Evolutionary conservation across 169 alveolate species (phyloP), one percentile per base, ranked within the genome.

Genomic region (Plasmodium vivax): DNA sequence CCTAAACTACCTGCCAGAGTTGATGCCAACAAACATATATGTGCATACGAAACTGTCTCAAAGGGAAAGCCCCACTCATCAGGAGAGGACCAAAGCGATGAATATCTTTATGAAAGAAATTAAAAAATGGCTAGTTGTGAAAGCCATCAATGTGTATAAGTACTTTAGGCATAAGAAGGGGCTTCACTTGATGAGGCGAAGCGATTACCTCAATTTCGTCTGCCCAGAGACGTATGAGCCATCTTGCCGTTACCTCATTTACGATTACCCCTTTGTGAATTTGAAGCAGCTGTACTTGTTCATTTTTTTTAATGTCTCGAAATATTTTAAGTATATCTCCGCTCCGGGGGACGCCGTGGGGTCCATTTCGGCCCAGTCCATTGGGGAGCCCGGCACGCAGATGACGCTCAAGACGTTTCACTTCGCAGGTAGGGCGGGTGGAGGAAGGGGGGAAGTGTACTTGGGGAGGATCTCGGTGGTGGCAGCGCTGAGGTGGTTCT

Each of bases 281-380:
- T 88, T 97, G 54, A 79, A 97, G 47, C 98, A 98, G 95, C 77
- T 99, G 38, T 92, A 97, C 68, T 95, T 95, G 74, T 98, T 98
- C 92, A 94, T 97, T 58, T 95, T 96, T 80, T 95, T 95, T 62
- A 96, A 99, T 74, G 98, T 99, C 98, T 95, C 95, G 51, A 98
- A 98, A 94, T 99, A 98, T 96, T 96, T 95, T 85, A 96, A 96
- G 95, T 98, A 99, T 38, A 92, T 98, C 43, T 97, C 98, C 73
- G 97, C 97, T 75, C 99, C 99, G 0, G 99, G 99, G n/a, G 99
- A 99, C 93, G 99, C 99, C 9, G 99, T 99, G 3, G 99, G 99
- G 4, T 99, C 99, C 2, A 98, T 99, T 62, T 99, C 99, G 5
- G 99, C 99, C 7, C 99, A 99, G 95, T 98, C 99, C n/a, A 98